A percentile compares a stretch with the other conserved stretches of the same genome.
phyloP scores from a whole-genome alignment of 441 rosid genomes.

The Arabidopsis hybrid region DNA sequence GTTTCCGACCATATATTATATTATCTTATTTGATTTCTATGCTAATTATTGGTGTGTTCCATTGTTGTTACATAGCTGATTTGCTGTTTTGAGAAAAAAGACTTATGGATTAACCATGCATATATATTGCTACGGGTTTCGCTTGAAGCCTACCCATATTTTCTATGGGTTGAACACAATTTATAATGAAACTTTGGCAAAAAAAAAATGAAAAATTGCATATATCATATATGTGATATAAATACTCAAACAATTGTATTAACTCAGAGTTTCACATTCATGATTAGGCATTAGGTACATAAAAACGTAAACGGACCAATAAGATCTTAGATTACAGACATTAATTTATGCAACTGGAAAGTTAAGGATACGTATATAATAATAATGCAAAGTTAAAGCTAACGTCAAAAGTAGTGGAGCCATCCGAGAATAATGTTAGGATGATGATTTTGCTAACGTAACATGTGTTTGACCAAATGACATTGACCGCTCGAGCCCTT shows the following conservation, averaged over 20 bases:
- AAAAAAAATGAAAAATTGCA: not conserved
- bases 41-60: not conserved
- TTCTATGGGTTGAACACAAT: not conserved
- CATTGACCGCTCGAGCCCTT: slow-evolving; percentile 50
- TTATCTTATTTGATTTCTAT: not conserved
- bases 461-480: slow-evolving; percentile 40
- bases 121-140: not conserved
- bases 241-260: not conserved
- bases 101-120: not conserved
- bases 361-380: slow-evolving; percentile 3
- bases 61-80: not conserved
- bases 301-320: slow-evolving; percentile 16
- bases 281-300: slow-evolving; percentile 16
- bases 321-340: slow-evolving; percentile 4
- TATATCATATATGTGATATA: not conserved
- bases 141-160: not conserved
- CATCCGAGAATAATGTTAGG: slow-evolving; percentile 33
- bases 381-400: slow-evolving; percentile 28
- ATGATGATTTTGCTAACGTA: slow-evolving; percentile 31
- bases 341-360: not conserved
- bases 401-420: slow-evolving; percentile 36
- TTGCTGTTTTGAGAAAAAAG: not conserved
- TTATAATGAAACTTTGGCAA: not conserved
- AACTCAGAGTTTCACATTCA: not conserved
- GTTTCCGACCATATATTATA: not conserved